Conservation (phyloP, 768 basidiomycete species). For the Psilocybe cyanescens region DNA sequence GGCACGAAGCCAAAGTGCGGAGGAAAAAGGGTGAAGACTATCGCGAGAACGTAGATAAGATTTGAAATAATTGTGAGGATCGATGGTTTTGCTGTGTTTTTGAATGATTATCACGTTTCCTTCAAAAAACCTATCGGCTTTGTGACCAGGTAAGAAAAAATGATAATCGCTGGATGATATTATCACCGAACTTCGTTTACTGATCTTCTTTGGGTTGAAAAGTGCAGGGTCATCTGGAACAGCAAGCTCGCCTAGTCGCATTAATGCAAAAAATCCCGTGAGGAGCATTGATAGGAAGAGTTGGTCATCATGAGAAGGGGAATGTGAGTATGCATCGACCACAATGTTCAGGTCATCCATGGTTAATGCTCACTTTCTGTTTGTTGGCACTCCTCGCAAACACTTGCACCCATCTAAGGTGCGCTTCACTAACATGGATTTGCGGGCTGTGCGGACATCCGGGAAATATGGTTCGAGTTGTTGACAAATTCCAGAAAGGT, state of each 20-base stretch:
- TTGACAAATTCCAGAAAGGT: constrained; percentile 45
- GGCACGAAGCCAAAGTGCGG: constrained; percentile 16
- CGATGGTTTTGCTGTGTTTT: too few relatives aligned
- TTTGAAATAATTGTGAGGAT: too few relatives aligned
- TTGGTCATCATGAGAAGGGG: constrained; percentile 23
- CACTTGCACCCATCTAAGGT: constrained; percentile 35
- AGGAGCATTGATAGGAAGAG: constrained; percentile 31
- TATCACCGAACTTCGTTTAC: constrained; percentile 15
- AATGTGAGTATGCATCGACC: background rate
- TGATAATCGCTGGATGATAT: constrained; percentile 28
- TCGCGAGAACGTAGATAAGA: background rate
- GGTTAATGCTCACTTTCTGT: constrained; percentile 31
- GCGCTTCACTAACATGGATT: constrained; percentile 25
- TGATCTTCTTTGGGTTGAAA: constrained; percentile 27
- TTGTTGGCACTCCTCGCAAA: constrained; percentile 15
- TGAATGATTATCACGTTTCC: constrained; percentile 16
- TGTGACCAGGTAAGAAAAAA: constrained; percentile 18
- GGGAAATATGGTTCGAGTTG: constrained; percentile 39
- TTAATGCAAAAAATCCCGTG: constrained; percentile 33
- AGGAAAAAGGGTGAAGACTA: constrained; percentile 3
- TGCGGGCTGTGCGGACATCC: constrained; percentile 25
- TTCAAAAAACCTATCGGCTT: constrained; percentile 25
- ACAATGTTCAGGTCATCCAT: constrained; percentile 11
- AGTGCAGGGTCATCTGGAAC: constrained; percentile 35
- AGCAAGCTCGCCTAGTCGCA: constrained; percentile 35